Evolutionary conservation across 1,284 basidiomycete species (phyloP).

Genomic region (Trichosporon sp.): DNA sequence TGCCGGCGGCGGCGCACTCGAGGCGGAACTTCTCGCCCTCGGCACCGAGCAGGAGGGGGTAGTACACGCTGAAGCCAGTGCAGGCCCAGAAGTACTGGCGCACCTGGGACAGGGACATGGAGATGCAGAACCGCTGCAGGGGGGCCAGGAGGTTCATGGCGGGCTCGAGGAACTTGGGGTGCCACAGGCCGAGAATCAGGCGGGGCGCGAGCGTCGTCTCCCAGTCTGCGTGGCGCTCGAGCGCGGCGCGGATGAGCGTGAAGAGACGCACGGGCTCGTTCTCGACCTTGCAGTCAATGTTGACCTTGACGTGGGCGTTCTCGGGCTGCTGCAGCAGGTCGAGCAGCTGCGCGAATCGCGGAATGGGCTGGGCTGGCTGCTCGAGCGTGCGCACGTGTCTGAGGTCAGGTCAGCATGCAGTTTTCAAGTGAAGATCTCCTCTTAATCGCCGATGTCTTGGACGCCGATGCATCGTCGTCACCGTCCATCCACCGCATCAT

Average conservation of each 20-base stretch:
- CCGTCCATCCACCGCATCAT: background rate
- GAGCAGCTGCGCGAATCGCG: conserved; percentile 81
- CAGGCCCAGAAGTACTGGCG: conserved; percentile 90
- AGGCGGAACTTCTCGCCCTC: conserved; percentile 72
- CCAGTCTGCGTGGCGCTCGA: conserved; percentile 74
- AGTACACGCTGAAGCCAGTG: conserved; percentile 85
- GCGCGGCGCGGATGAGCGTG: conserved; percentile 74
- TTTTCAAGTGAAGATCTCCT: background rate
- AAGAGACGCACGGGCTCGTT: conserved; percentile 89
- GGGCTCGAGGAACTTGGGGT: conserved; percentile 76
- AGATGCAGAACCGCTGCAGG: conserved; percentile 84
- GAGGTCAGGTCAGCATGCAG: conserved; percentile 8
- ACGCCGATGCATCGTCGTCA: background rate
- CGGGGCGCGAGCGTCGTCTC: conserved; percentile 80
- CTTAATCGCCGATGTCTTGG: background rate
- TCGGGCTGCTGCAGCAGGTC: conserved; percentile 71
- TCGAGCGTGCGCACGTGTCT: conserved; percentile 76
- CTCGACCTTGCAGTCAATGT: conserved; percentile 73
- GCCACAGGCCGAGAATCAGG: conserved; percentile 74
- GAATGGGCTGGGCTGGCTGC: conserved; percentile 80
- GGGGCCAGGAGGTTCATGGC: conserved; percentile 78
- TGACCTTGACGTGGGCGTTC: conserved; percentile 74
- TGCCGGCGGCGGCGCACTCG: conserved; percentile 77
- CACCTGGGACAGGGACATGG: conserved; percentile 65
- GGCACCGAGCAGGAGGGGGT: conserved; percentile 69